phyloP scores from a whole-genome alignment of 2,329 filamentous ascomycete genomes.

The Colletotrichum sp. region DNA sequence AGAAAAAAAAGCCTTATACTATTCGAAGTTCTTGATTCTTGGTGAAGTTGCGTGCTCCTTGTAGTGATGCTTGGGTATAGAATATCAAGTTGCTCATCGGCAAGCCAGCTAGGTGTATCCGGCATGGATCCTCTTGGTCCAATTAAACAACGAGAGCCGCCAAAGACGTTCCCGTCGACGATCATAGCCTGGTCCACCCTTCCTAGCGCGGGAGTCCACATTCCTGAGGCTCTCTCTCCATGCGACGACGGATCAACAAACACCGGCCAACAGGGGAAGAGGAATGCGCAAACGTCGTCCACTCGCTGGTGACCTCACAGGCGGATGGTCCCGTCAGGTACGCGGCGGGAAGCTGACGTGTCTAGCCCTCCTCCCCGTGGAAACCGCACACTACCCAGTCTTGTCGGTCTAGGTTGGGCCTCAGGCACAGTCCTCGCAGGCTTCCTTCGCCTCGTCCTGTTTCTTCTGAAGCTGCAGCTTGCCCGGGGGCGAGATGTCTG shows the following conservation, averaged over 20 bases:
- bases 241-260: neutral
- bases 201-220: neutral
- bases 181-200: neutral
- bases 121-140: neutral
- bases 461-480: neutral
- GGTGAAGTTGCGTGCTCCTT: neutral
- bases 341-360: neutral
- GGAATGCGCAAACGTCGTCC: neutral
- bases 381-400: neutral
- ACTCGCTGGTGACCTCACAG: neutral
- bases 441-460: neutral
- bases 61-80: neutral
- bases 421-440: slow-evolving; percentile 19
- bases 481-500: neutral
- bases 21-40: neutral
- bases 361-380: neutral
- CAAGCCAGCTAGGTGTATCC: neutral
- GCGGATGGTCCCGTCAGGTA: neutral
- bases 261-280: neutral
- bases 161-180: neutral
- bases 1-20: neutral
- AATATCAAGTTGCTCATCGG: neutral
- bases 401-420: neutral
- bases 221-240: neutral
- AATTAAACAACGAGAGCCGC: neutral